Percentiles rank a stretch among this genome's conserved stretches.
Evolutionary conservation across 805 yeast species (phyloP).

Genomic region (Wickerhamiella hasegawae): DNA sequence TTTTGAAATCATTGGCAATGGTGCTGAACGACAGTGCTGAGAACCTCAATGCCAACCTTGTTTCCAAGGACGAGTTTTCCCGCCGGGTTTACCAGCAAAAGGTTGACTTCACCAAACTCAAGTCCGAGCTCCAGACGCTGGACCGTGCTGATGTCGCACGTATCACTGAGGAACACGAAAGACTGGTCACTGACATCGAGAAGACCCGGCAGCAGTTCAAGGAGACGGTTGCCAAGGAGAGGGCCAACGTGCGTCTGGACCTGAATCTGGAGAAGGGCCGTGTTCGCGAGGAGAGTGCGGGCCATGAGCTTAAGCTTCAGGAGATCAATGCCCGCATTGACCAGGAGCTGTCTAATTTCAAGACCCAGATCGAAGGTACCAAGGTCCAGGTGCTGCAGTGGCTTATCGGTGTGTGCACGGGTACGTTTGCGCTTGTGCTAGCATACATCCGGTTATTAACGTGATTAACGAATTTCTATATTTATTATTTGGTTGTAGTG

Average conservation of each 20-base stretch:
- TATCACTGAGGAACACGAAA: constrained; percentile 74
- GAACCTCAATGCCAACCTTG: constrained; percentile 58
- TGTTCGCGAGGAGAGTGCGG: constrained; percentile 83
- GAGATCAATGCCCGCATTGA: constrained; percentile 92
- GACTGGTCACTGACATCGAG: constrained; percentile 69
- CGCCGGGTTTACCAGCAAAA: constrained; percentile 87
- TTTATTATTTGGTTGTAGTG: too few species aligned
- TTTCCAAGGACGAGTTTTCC: constrained; percentile 69
- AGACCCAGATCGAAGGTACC: constrained; percentile 86
- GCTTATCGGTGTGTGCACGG: constrained; percentile 96
- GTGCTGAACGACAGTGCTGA: constrained; percentile 71
- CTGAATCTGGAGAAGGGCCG: constrained; percentile 88
- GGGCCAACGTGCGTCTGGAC: constrained; percentile 82
- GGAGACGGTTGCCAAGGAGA: constrained; percentile 81
- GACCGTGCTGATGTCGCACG: constrained; percentile 75
- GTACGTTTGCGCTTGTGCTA: constrained; percentile 85
- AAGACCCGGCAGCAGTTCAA: constrained; percentile 68
- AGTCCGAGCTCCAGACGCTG: constrained; percentile 78
- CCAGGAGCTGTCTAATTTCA: constrained; percentile 88
- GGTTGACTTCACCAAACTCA: constrained; percentile 87
- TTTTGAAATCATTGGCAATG: constrained; percentile 53
- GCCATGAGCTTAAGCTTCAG: constrained; percentile 82
- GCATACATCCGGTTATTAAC: constrained; percentile 79
- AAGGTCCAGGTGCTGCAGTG: constrained; percentile 97
- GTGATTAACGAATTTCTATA: too few species aligned